phyloP scores from a whole-genome alignment of 768 basidiomycete species.

The Dioszegia hungarica region DNA sequence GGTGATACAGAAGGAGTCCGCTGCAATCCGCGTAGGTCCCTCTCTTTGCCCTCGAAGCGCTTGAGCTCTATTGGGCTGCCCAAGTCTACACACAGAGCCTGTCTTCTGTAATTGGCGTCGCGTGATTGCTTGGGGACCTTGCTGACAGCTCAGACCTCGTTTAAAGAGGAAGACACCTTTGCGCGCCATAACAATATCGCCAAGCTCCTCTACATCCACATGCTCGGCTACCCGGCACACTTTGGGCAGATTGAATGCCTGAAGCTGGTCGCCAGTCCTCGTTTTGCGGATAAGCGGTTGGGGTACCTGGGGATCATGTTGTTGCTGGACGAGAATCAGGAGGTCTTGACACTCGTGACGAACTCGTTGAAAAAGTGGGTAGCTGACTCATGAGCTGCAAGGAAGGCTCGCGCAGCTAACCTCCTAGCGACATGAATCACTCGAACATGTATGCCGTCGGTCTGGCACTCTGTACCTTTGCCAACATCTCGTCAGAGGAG shows the following conservation, averaged over 20 bases:
- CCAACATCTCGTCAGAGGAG: conserved; percentile 97
- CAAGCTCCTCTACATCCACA: conserved; percentile 84
- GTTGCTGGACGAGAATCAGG: conserved; percentile 92
- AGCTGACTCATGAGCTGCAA: background rate
- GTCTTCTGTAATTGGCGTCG: background rate
- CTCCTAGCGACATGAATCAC: conserved; percentile 91
- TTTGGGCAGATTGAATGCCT: conserved; percentile 81
- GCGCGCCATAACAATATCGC: conserved; percentile 95
- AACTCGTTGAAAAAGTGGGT: conserved; percentile 95
- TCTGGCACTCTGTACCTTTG: conserved; percentile 93
- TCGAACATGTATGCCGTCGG: conserved; percentile 99
- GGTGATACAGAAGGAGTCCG: conserved; percentile 94
- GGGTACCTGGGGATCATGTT: conserved; percentile 98
- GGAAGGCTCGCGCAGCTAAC: background rate
- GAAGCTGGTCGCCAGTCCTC: conserved; percentile 72
- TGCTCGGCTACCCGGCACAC: conserved; percentile 84
- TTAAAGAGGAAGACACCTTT: conserved; percentile 93
- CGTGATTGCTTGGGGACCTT: conserved; percentile 58
- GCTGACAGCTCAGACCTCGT: conserved; percentile 86
- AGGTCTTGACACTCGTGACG: conserved; percentile 92
- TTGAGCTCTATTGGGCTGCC: no score
- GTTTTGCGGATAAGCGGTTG: conserved; percentile 91
- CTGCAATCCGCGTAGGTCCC: conserved; percentile 60
- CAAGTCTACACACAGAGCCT: no score
- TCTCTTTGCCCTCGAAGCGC: background rate